Conservation (phyloP, 352 stramenopile genomes). For the Phytophthora pseudosyringae region DNA sequence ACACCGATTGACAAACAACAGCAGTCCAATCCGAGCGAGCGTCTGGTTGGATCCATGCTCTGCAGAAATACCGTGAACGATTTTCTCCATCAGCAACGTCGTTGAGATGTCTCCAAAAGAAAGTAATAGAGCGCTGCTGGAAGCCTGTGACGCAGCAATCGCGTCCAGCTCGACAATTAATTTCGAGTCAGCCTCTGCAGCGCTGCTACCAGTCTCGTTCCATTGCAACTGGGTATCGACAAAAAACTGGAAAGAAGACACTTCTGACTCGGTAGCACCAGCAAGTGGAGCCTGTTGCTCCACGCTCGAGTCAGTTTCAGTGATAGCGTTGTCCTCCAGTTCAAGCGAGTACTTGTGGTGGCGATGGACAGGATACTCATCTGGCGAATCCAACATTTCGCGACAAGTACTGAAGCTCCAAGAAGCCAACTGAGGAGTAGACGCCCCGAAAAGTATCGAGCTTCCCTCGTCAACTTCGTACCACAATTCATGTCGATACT, state of each 20-base stretch:
- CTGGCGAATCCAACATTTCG: constrained; percentile 50
- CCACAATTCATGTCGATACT: constrained; percentile 71
- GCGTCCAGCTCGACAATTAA: constrained; percentile 37
- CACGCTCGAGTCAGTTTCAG: neutral
- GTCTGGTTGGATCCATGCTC: constrained; percentile 11
- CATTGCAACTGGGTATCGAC: constrained; percentile 26
- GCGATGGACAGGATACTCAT: constrained; percentile 57
- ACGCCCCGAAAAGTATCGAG: constrained; percentile 11
- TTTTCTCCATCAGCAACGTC: constrained; percentile 34
- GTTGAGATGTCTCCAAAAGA: constrained; percentile 44
- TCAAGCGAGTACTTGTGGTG: constrained; percentile 31
- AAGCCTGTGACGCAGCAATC: constrained; percentile 29
- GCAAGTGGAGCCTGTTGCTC: constrained; percentile 3
- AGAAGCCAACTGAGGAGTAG: constrained; percentile 22
- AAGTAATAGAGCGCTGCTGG: constrained; percentile 22
- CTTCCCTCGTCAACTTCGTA: constrained; percentile 52
- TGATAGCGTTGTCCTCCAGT: neutral
- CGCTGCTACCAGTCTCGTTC: constrained; percentile 2
- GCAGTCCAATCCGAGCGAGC: constrained; percentile 41
- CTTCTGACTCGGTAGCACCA: neutral
- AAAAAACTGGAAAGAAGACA: constrained; percentile 25
- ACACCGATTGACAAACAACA: constrained; percentile 57
- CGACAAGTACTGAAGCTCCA: constrained; percentile 62
- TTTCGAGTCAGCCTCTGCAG: constrained; percentile 25
- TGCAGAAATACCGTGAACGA: neutral